Base-by-base conservation (phyloP, 2,329 filamentous ascomycete genomes). In the Knoxdaviesia proteae region DNA sequence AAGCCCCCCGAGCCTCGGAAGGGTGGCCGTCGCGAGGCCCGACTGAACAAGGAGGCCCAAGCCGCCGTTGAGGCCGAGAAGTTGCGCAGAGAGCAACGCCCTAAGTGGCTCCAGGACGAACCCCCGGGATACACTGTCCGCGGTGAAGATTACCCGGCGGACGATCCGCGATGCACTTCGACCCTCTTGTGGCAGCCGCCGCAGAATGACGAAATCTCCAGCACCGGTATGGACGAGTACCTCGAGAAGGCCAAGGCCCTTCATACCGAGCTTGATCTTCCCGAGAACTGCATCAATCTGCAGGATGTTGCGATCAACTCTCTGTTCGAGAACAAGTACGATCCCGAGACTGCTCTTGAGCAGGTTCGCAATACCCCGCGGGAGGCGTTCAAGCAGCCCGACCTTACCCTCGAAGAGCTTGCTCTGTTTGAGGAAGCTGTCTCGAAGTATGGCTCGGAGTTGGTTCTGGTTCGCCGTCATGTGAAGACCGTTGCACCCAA, bases 401-500 rank as follows among this genome's bases (percentile, higher is more conserved):
- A 83, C 44, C 61, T 93, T 41, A 83, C 67, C 38, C 67, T 82
- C 6, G 67, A 81, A 33, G 87, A 98, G 56, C 64, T 82, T 47
- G 90, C 90, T 59, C 81, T 80, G 47, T 96, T 96, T 52, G 90
- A 94, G 54, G 87, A 94, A 54, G 90, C 74, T 36, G 83, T 98
- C 7, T 64, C 73, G 39, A 94, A 90, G 55, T 93, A 80, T 54
- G 90, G 90, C 29, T 94, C 88, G 0, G 90, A 98, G 59, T 75
- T 93, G 52, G 73, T 84, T 49, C 71, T 72, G 39, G 80, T 96
- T 46, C 84, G 78, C 49, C 77, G 81, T 50, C 82, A 94, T 56
- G 83, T 94, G 52, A 87, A 84, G 58, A 83, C 79, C 0, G 74
- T 90, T 50, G 75, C 74, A 36, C 77, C 86, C 47, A 47, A 46